Percentiles rank a stretch among this genome's conserved stretches.
Conservation (phyloP, 176 grass and related monocot genomes). For the Microstegium vimineum region DNA sequence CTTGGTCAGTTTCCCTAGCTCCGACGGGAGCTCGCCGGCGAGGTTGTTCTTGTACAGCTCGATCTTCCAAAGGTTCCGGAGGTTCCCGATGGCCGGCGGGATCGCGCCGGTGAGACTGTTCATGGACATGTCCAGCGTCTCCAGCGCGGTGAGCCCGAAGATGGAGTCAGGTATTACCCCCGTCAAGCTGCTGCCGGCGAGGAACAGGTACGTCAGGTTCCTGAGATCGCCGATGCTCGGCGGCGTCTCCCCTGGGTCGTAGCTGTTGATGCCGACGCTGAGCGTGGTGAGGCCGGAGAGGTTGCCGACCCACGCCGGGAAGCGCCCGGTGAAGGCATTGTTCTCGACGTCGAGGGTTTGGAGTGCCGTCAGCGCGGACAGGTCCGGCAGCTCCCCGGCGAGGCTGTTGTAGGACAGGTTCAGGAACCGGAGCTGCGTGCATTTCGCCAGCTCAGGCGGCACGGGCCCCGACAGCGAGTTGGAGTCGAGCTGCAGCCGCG, state of each 20-base stretch:
- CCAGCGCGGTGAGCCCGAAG: conserved; percentile 46
- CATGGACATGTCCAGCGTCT: conserved; percentile 65
- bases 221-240: conserved; percentile 60
- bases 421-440: conserved; percentile 48
- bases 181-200: conserved; percentile 41
- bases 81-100: conserved; percentile 47
- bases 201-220: conserved; percentile 74
- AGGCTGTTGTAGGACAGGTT: conserved; percentile 60
- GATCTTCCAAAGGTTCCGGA: conserved; percentile 56
- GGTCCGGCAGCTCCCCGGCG: conserved; percentile 50
- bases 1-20: conserved; percentile 42
- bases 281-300: conserved; percentile 34
- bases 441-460: conserved; percentile 43
- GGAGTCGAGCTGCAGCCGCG: conserved; percentile 50
- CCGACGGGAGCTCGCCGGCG: conserved; percentile 54
- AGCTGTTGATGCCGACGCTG: conserved; percentile 49
- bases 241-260: conserved; percentile 49
- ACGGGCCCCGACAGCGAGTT: conserved; percentile 50
- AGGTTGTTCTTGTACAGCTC: conserved; percentile 78
- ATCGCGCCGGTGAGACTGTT: conserved; percentile 54
- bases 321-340: conserved; percentile 44
- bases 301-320: conserved; percentile 53
- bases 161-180: conserved; percentile 57
- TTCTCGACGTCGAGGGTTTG: conserved; percentile 47
- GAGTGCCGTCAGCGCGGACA: conserved; percentile 39